phyloP scores from a whole-genome alignment of 1,139 yeast species.

The Lodderomyces pseudojiufengensis region DNA sequence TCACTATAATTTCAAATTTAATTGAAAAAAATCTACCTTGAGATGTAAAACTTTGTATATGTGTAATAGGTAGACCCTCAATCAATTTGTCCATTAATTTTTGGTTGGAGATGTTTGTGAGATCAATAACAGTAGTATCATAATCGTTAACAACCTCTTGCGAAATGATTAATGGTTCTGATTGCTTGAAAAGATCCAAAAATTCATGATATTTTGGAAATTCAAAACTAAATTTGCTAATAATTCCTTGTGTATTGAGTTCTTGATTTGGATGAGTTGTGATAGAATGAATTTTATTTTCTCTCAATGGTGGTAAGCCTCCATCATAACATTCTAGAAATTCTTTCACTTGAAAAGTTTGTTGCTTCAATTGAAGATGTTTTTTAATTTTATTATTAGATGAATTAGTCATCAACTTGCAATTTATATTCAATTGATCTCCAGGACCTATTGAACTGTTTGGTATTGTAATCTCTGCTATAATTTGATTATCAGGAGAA shows the following conservation, averaged over 20 bases:
- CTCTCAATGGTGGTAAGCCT: slow-evolving; percentile 39
- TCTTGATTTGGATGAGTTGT: slow-evolving; percentile 23
- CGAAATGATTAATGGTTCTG: slow-evolving; percentile 3
- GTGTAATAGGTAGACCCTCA: slow-evolving; percentile 44
- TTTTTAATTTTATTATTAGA: slow-evolving; percentile 31
- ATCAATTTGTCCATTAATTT: slow-evolving; percentile 22
- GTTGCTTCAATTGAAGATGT: slow-evolving; percentile 40
- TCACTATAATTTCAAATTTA: slow-evolving; percentile 48
- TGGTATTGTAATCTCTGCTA: slow-evolving; percentile 42
- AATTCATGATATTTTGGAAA: slow-evolving; percentile 41
- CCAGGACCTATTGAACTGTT: slow-evolving; percentile 49
- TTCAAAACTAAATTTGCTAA: slow-evolving; percentile 24
- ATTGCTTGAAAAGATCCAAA: slow-evolving; percentile 17
- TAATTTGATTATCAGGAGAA: slow-evolving; percentile 40
- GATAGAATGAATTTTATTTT: slow-evolving; percentile 29
- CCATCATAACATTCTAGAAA: slow-evolving; percentile 47
- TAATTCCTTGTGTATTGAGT: slow-evolving; percentile 31
- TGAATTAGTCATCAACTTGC: slow-evolving; percentile 37
- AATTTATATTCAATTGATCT: slow-evolving; percentile 39
- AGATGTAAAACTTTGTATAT: slow-evolving; percentile 46
- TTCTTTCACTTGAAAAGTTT: slow-evolving; percentile 51
- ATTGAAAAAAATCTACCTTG: slow-evolving; percentile 51
- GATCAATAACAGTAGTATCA: slow-evolving; percentile 12
- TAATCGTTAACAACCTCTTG: slow-evolving; percentile 8
- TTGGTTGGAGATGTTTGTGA: slow-evolving; percentile 13